Base-by-base conservation (phyloP, 208 protist genomes). In the Leptomonas seymouri region DNA sequence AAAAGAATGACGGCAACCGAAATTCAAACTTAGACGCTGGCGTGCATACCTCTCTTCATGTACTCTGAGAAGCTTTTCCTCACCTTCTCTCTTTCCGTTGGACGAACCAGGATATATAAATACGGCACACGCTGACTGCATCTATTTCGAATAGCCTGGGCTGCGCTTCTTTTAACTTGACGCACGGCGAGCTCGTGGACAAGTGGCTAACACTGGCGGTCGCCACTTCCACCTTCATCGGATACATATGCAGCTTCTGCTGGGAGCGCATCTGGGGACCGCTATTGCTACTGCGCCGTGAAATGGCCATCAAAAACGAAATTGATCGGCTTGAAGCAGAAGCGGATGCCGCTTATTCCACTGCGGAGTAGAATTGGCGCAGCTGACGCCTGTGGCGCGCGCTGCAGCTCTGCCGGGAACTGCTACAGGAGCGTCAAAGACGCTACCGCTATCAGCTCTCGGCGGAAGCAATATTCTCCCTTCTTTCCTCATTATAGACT, bases 211-310 rank as follows among this genome's bases (percentile, higher is more conserved):
- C 46, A 14, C 28, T 77, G 20, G 31, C 57, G 2, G 42, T 67
- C 3, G 66, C 44, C 49, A 42, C 39, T 20, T 31, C 73, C 12
- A 78, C 73, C 45, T 55, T 74, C 27, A 21, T 84, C 21, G 80
- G 81, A 20, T 84, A 84, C 56, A 41, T 79, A 0, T n/a, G 42
- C 31, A 85, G 75, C 62, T 44, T 73, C 3, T 62, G 64, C 42
- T 93, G 88, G 85, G 73, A 78, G 28, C 55, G 57, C 30, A 34
- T 15, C 0, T 55, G 84, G 15, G 81, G 75, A 6, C 79, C 81
- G 8, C 61, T 23, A 6, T 31, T 90, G 14, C 82, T 90, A 53
- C 85, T 69, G 44, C 65, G 55, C 6, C 74, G 80, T 23, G 88
- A 93, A 65, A 31, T 67, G 12, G 45, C 51, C 21, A 67, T 93